Base-by-base conservation (phyloP, 768 basidiomycete genomes). In the Hemileccinum rubropunctum region DNA sequence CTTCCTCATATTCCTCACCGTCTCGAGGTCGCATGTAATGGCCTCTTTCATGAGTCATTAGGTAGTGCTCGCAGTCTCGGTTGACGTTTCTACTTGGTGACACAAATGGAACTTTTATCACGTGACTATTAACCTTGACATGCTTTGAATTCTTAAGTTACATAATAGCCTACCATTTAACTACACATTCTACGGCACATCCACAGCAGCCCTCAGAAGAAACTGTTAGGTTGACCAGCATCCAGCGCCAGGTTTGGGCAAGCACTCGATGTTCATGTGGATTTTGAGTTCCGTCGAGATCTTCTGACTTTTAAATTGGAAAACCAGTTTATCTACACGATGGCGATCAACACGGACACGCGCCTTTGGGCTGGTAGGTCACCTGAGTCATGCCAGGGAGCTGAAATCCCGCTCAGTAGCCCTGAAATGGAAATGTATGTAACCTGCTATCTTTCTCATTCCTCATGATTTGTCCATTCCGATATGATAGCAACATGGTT, bases 1-100 rank as follows among this genome's bases (percentile, higher is more conserved):
- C 85, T 56, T 86, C 83, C 61, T 82, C 80, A 30, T 82, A 75
- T 61, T 75, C 77, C 58, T 73, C 75, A 36, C 58, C 54, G 18
- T 57, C 54, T 12, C 41, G 51, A 20, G 56, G 59, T 55, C 57
- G 62, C 43, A 57, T 44, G 45, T 66, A 70, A 28, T 45, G 65
- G 32, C 52, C 50, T 28, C 56, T 51, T 48, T 51, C 52, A 34
- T 37, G 58, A 41, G 59, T 47, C 68, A 68, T 68, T 40, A 40
- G 38, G 20, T 21, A 37, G 45, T 42, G 43, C 43, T 15, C 20
- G 52, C 32, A 38, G 37, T 23, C 18, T 39, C 30, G n/a, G 35
- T 27, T 37, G 23, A 36, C 20, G 37, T 4, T 30, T 28, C 27
- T 28, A 28, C 27, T n/a, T 23, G 23, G 23, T 23, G 6, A 23